phyloP scores from a whole-genome alignment of 768 basidiomycete species.

The Lactifluus pinguis region DNA sequence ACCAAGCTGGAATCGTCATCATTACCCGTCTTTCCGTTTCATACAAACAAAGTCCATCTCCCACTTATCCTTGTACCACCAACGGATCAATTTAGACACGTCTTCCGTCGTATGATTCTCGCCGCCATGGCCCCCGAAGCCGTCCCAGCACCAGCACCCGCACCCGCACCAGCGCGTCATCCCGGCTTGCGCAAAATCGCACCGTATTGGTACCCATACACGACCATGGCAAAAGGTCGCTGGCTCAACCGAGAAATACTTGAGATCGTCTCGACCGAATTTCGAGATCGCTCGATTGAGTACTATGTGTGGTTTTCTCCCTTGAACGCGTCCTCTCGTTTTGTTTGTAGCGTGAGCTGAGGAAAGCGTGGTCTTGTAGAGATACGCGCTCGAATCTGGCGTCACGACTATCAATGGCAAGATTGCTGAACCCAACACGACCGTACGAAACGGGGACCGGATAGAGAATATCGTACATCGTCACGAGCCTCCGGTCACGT shows the following conservation, averaged over 20 bases:
- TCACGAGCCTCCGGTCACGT: slow-evolving; percentile 94
- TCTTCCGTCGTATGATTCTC: slow-evolving; percentile 20
- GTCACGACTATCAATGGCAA: slow-evolving; percentile 95
- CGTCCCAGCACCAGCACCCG: slow-evolving; percentile 9
- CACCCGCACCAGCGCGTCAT: neutral
- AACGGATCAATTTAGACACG: slow-evolving; percentile 42
- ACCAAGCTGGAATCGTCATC: slow-evolving; percentile 1
- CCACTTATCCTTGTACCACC: slow-evolving; percentile 42
- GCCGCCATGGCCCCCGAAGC: slow-evolving; percentile 19
- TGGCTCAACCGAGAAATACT: slow-evolving; percentile 84
- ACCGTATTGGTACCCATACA: slow-evolving; percentile 91
- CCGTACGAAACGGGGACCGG: slow-evolving; percentile 80
- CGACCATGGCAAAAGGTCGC: slow-evolving; percentile 85
- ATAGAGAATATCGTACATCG: slow-evolving; percentile 94
- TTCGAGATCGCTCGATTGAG: slow-evolving; percentile 87
- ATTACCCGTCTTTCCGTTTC: slow-evolving; percentile 12
- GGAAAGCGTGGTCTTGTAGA: slow-evolving; percentile 26
- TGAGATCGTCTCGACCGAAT: slow-evolving; percentile 91
- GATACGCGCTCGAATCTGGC: slow-evolving; percentile 77
- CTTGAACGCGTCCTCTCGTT: neutral
- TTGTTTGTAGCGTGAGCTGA: neutral
- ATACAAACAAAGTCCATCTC: slow-evolving; percentile 22
- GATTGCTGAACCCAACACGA: slow-evolving; percentile 66
- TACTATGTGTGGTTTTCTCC: slow-evolving; percentile 74
- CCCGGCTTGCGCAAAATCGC: slow-evolving; percentile 66